Percentiles rank a stretch among this genome's conserved stretches.
Evolutionary conservation across 441 rosid genomes (phyloP).

Genomic region (Erysimum cheiri): DNA sequence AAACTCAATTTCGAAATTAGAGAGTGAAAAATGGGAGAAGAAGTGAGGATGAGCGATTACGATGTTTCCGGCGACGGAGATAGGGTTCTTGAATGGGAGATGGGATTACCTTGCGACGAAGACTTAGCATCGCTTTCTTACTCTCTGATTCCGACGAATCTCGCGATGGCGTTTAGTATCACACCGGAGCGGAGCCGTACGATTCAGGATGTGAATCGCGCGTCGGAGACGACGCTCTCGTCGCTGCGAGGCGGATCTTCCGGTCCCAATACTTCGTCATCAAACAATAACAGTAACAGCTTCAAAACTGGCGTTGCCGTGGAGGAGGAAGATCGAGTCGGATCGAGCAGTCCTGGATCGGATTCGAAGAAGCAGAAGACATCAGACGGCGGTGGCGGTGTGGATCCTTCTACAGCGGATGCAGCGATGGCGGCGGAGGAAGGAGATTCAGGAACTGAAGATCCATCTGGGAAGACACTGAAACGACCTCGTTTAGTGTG

Average conservation of each 20-base stretch:
- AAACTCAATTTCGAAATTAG: background rate
- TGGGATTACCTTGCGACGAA: conserved; percentile 74
- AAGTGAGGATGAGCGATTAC: conserved; percentile 69
- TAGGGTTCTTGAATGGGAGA: conserved; percentile 82
- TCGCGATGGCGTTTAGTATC: conserved; percentile 90
- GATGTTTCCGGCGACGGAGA: conserved; percentile 59
- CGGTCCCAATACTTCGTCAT: conserved; percentile 38
- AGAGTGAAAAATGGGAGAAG: conserved; percentile 65
- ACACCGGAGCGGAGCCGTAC: conserved; percentile 67
- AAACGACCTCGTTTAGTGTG: conserved; percentile 92
- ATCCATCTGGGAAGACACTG: conserved; percentile 56
- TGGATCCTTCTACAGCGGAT: conserved; percentile 47
- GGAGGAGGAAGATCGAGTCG: conserved; percentile 52
- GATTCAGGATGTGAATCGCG: conserved; percentile 67
- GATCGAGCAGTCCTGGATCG: conserved; percentile 53
- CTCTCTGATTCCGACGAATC: conserved; percentile 70
- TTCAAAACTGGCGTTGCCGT: conserved; percentile 28
- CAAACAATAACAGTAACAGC: conserved; percentile 45
- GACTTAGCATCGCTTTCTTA: conserved; percentile 85
- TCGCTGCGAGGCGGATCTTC: conserved; percentile 52
- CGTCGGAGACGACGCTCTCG: conserved; percentile 67
- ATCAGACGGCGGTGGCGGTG: conserved; percentile 43
- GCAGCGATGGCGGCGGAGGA: conserved; percentile 44
- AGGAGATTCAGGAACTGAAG: conserved; percentile 58
- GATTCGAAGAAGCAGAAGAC: conserved; percentile 67